Percentiles rank a stretch among this genome's conserved stretches.
phyloP scores from a whole-genome alignment of 2,329 filamentous ascomycete species.

The Aphanoascus verrucosus region DNA sequence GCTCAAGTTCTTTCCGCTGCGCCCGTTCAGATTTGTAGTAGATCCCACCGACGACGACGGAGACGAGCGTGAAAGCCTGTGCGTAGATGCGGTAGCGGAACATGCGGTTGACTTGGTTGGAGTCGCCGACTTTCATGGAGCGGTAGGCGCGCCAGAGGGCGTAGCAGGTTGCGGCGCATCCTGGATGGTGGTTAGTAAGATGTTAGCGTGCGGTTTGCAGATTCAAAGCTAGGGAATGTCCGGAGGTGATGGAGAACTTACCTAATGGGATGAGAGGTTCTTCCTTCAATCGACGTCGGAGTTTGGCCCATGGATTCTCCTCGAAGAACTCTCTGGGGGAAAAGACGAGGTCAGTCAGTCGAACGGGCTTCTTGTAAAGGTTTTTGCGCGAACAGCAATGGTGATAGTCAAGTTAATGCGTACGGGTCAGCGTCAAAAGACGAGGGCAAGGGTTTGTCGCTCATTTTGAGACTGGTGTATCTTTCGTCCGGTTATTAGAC shows the following conservation, averaged over 20 bases:
- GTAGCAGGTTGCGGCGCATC: conserved; percentile 70
- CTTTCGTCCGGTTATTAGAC: too few species aligned
- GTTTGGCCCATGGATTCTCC: conserved; percentile 66
- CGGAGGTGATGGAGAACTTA: conserved; percentile 28
- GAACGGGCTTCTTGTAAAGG: neutral
- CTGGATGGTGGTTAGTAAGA: conserved; percentile 29
- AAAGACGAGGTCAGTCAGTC: conserved; percentile 13
- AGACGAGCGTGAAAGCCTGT: conserved; percentile 82
- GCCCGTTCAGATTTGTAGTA: conserved; percentile 78
- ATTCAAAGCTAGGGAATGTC: neutral
- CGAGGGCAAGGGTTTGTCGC: conserved; percentile 30
- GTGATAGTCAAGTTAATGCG: conserved; percentile 10
- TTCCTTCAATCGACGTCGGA: conserved; percentile 68
- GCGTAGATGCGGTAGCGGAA: conserved; percentile 93
- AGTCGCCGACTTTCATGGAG: conserved; percentile 78
- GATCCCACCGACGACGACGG: conserved; percentile 78
- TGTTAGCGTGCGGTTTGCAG: neutral
- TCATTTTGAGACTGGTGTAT: conserved; percentile 5
- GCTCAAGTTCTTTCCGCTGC: conserved; percentile 70
- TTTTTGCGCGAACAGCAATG: too few species aligned
- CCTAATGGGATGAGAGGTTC: conserved; percentile 86
- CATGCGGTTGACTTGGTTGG: conserved; percentile 78
- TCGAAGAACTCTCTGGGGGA: conserved; percentile 66
- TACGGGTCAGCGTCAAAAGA: conserved; percentile 37
- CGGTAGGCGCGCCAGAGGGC: conserved; percentile 77